These are phyloP conservation scores for Globisporangium uncinulatum DNA, from an alignment of 352 stramenopile species.

Conservation along the genomic window DNA sequence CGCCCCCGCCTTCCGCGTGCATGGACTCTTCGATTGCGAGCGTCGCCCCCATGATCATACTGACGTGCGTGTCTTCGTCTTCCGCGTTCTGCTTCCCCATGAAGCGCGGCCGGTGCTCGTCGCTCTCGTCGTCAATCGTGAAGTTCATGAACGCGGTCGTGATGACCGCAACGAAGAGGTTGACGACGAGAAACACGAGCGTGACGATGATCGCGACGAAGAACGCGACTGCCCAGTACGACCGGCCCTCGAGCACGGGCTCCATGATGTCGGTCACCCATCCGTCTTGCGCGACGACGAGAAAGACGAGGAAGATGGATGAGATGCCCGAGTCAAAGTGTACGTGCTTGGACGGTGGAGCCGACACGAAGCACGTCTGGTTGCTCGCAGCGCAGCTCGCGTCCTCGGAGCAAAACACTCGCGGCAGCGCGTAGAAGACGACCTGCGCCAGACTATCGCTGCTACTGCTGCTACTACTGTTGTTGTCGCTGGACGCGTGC, in stretches of 20 bases:
- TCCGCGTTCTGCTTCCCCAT: slow-evolving; percentile 53
- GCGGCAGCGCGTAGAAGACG: slow-evolving; percentile 32
- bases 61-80: slow-evolving; percentile 70
- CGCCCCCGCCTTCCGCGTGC: neutral
- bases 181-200: slow-evolving; percentile 81
- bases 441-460: neutral
- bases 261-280: slow-evolving; percentile 80
- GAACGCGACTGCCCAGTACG: slow-evolving; percentile 45
- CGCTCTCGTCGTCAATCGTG: slow-evolving; percentile 39
- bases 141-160: slow-evolving; percentile 85
- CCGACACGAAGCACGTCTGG: slow-evolving; percentile 28
- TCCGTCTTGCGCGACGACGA: slow-evolving; percentile 72
- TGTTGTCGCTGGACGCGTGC: neutral
- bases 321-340: slow-evolving; percentile 74
- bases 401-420: slow-evolving; percentile 44
- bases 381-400: slow-evolving; percentile 27
- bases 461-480: neutral
- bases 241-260: slow-evolving; percentile 60
- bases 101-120: slow-evolving; percentile 27
- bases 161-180: slow-evolving; percentile 79
- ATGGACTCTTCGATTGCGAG: slow-evolving; percentile 63
- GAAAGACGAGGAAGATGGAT: slow-evolving; percentile 70
- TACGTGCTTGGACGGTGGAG: slow-evolving; percentile 37
- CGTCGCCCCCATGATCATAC: slow-evolving; percentile 77
- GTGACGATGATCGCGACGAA: slow-evolving; percentile 67